phyloP scores from a whole-genome alignment of 2,329 filamentous ascomycete genomes.

The Venturia oleaginea region DNA sequence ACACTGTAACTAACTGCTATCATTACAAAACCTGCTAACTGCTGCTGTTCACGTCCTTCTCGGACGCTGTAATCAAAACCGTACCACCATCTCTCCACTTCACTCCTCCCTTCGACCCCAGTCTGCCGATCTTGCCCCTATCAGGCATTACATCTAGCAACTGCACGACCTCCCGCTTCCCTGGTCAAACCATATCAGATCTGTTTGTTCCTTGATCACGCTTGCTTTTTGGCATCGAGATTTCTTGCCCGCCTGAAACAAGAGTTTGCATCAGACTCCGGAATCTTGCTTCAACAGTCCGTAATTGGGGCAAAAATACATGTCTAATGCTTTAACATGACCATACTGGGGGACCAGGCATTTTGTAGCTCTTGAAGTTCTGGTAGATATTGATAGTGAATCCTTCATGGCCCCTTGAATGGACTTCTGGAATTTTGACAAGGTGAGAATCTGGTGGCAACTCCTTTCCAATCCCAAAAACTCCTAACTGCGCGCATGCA shows the following conservation, averaged over 20 bases:
- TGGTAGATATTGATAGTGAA: constrained; percentile 32
- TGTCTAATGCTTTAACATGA: background rate
- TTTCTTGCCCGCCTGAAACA: background rate
- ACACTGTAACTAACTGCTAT: background rate
- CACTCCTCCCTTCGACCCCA: background rate
- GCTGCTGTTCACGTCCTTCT: background rate
- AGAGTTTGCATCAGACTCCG: background rate
- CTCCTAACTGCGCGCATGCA: constrained; percentile 23
- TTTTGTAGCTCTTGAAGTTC: constrained; percentile 21
- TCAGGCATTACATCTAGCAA: background rate
- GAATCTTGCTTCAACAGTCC: background rate
- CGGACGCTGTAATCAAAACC: constrained; percentile 1
- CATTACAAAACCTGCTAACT: background rate
- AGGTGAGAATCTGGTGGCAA: constrained; percentile 14
- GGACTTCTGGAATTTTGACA: constrained; percentile 27
- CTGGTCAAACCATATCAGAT: constrained; percentile 6
- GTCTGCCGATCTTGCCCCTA: background rate
- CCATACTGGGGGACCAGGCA: constrained; percentile 6
- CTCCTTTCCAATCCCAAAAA: constrained; percentile 20
- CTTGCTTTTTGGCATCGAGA: background rate
- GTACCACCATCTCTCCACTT: background rate
- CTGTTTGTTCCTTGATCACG: background rate
- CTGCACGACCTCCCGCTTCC: background rate
- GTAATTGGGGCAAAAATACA: background rate
- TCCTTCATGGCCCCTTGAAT: constrained; percentile 26